Base-by-base conservation (phyloP, 768 basidiomycete genomes). In the Hygrocybe punicea region DNA sequence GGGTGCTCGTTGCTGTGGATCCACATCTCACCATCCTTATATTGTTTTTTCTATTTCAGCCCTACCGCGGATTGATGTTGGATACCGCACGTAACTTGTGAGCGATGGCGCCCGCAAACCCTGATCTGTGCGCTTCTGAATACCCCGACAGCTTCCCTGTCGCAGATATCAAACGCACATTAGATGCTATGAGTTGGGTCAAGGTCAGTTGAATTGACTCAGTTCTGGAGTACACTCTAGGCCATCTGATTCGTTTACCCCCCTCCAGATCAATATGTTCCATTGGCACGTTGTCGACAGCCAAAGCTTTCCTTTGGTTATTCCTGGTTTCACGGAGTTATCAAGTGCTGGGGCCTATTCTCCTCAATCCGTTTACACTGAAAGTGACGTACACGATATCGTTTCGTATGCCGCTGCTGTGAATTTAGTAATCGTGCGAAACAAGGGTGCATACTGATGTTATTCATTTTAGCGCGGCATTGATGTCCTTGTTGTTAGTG, bases 281-380 rank as follows among this genome's bases (percentile, higher is more conserved):
- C 89, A 93, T 61, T 93, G 91, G 91, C 92, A 93, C 65, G 76
- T 91, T 56, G 84, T 84, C 35, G 92, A 94, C 70, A 83, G 84
- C 53, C 89, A 93, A 63, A 85, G 83, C 35, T 94, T 89, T 75
- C 91, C 92, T 1, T 76, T 93, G 14, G 75, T 80, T 37, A 72
- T 93, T 17, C 73, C 81, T 3, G 78, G 78, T 9, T 86, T 81
- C 65, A 78, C 85, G 0, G 81, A 82, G 54, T 73, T 93, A 1
- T 76, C 87, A 9, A 58, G 60, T 16, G 76, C 80, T 2, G 91
- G 87, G 2, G 88, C 91, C 10, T 94, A 94, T 71, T 82, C 82
- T 3, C 10, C 78, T 0, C 55, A 60, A 0, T 69, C 80, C 29
- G 73, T 81, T 0, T 94, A 91, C 69, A 78, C 75, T 4, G 65